Conservation (phyloP, 495 filamentous ascomycete genomes). For the Trichocladium uniseriatum region DNA sequence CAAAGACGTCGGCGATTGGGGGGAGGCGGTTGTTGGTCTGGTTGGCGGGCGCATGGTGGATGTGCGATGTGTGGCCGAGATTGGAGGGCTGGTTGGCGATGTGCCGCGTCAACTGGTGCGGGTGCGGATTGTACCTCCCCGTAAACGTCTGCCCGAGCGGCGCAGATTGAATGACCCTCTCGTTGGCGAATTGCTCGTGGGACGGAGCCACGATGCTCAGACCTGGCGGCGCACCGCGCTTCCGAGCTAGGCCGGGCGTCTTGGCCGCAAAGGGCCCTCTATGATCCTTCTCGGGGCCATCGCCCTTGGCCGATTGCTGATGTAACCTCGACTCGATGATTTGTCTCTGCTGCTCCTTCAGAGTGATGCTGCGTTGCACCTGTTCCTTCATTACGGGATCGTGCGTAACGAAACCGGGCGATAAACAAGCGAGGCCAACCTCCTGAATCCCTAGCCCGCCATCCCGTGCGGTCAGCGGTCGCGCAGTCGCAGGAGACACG, state of each 20-base stretch:
- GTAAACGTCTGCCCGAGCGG: constrained; percentile 95
- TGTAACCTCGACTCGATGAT: constrained; percentile 92
- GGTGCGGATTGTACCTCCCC: constrained; percentile 73
- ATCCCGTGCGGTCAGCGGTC: constrained; percentile 72
- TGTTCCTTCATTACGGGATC: constrained; percentile 96
- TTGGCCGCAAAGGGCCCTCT: constrained; percentile 51
- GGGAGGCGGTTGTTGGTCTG: constrained; percentile 91
- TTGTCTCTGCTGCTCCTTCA: constrained; percentile 85
- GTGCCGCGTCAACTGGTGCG: constrained; percentile 70
- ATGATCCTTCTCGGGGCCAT: constrained; percentile 49
- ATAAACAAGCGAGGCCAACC: constrained; percentile 88
- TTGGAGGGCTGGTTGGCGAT: constrained; percentile 78
- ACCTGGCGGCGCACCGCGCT: constrained; percentile 77
- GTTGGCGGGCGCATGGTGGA: constrained; percentile 80
- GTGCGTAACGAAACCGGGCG: constrained; percentile 89
- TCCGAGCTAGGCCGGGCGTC: constrained; percentile 53
- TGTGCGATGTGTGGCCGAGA: constrained; percentile 77
- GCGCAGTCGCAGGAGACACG: constrained; percentile 53
- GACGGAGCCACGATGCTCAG: constrained; percentile 93
- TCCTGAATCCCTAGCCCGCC: constrained; percentile 72
- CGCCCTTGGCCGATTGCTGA: constrained; percentile 63
- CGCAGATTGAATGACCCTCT: constrained; percentile 93
- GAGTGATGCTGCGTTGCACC: constrained; percentile 83
- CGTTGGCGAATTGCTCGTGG: constrained; percentile 90
- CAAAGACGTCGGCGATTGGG: constrained; percentile 90